These are phyloP conservation scores for Perkinsus marinus DNA, from an alignment of 169 alveolate genomes.

Conservation along the genomic window DNA sequence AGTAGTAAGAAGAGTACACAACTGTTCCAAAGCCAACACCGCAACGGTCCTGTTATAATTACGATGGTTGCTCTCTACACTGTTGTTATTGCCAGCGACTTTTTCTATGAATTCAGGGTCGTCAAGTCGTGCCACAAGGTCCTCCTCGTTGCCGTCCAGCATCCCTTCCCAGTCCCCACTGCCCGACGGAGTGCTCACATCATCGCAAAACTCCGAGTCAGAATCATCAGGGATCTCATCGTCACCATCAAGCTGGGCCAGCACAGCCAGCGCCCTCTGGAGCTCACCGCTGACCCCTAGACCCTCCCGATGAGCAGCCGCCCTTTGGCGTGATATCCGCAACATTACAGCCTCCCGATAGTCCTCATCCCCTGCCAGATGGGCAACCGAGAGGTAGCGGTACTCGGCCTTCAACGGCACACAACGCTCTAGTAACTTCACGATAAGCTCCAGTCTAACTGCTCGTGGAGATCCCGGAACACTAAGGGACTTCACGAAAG, in stretches of 20 bases:
- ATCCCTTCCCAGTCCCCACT: neutral
- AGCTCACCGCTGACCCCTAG: neutral
- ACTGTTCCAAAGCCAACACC: neutral
- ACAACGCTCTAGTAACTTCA: neutral
- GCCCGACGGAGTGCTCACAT: neutral
- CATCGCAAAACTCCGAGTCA: neutral
- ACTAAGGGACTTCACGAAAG: neutral
- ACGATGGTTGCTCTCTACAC: neutral
- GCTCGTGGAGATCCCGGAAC: neutral
- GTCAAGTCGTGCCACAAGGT: neutral
- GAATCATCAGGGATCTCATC: neutral
- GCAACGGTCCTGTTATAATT: neutral
- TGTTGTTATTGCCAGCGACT: neutral
- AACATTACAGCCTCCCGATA: neutral
- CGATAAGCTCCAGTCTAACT: neutral
- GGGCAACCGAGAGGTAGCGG: neutral
- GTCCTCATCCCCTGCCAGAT: neutral
- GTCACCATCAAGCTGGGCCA: neutral
- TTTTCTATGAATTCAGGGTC: neutral
- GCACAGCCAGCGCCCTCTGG: neutral
- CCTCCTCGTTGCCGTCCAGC: neutral
- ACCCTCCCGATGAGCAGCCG: neutral
- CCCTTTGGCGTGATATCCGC: neutral
- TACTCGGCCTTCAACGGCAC: neutral
- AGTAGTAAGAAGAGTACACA: neutral